Evolutionary conservation across 768 basidiomycete species (phyloP), one percentile per base, ranked within the genome.

Genomic region (Naganishia onofrii): DNA sequence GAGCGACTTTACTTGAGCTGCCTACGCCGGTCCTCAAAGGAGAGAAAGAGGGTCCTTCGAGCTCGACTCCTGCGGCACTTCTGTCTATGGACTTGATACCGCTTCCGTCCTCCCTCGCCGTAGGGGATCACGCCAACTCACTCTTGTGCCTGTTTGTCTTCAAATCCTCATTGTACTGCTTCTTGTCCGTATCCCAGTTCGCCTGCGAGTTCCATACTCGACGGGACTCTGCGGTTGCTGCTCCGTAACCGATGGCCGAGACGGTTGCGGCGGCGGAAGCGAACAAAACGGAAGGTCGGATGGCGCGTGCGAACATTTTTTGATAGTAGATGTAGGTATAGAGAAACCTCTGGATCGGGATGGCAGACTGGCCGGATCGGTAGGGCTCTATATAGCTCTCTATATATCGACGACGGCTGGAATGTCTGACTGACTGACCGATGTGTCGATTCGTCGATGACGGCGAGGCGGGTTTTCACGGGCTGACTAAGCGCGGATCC

Each of bases 91-190:
- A 36, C 4, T 5, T 12, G n/a, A 7, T n/a, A 10, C 34, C 34
- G 3, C 34, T 34, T 38, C 34, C 31, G 9, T 57, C 56, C 17
- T n/a, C 12, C 53, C 26, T n/a, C n/a, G n/a, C n/a, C n/a, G n/a
- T n/a, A n/a, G n/a, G n/a, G n/a, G n/a, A n/a, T n/a, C n/a, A n/a
- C n/a, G n/a, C n/a, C n/a, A n/a, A 56, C 69, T 70, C 46, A 73
- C 72, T 54, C 57, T 73, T 70, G 34, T 70, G 72, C 51, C 68
- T 32, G 44, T 73, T 73, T 3, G 58, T 52, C 57, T 70, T 70
- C 72, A 73, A 70, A 63, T 70, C 72, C 48, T 67, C 66, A 53
- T 73, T 68, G 54, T 64, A 70, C 66, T 67, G 68, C 28, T 36
- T 28, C 48, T 54, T 66, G 13, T 63, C 53, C 9, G 19, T 8